Percentiles rank a stretch among this genome's conserved stretches.
Evolutionary conservation across 2,329 filamentous ascomycete species (phyloP).

Genomic region (Coniochaeta sp.): DNA sequence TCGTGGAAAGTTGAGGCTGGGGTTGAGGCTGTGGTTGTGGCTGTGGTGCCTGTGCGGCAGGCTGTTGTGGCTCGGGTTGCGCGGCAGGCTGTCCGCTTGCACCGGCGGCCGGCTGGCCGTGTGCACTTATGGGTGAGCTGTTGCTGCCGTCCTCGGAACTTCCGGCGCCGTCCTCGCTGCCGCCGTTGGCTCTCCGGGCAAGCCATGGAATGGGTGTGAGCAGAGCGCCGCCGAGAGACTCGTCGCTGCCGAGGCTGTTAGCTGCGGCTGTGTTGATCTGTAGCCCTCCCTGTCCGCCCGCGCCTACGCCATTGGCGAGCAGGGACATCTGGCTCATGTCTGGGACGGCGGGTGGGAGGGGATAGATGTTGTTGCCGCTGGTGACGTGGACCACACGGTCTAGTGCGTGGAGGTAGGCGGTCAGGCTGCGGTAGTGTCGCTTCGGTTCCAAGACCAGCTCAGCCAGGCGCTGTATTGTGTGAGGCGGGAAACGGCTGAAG

Average conservation of each 20-base stretch:
- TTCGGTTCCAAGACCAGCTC: conserved; percentile 75
- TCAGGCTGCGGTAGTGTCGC: conserved; percentile 72
- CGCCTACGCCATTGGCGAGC: conserved; percentile 54
- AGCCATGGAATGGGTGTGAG: conserved; percentile 95
- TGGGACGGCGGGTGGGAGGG: conserved; percentile 62
- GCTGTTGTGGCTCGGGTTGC: conserved; percentile 7
- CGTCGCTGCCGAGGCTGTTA: conserved; percentile 66
- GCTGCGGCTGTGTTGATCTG: conserved; percentile 26
- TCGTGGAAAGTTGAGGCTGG: conserved; percentile 12
- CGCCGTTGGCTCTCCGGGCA: conserved; percentile 26
- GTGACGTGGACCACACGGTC: conserved; percentile 89
- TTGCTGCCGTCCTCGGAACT: conserved; percentile 10
- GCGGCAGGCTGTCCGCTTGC: conserved; percentile 2
- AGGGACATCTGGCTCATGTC: conserved; percentile 47
- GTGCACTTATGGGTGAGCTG: conserved; percentile 11
- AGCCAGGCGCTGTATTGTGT: conserved; percentile 85
- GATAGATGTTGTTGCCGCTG: conserved; percentile 72
- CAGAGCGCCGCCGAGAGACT: conserved; percentile 80
- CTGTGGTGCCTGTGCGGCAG: conserved; percentile 7
- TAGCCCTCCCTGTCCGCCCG: conserved; percentile 23
- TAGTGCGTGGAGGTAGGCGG: conserved; percentile 81
- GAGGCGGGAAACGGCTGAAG: conserved; percentile 72
- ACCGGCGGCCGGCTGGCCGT: not conserved
- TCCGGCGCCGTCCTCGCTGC: conserved; percentile 9
- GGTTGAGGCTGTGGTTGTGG: conserved; percentile 16